phyloP scores from a whole-genome alignment of 805 yeast genomes.

The Cyberlindnera nakhonratchasimensis region DNA sequence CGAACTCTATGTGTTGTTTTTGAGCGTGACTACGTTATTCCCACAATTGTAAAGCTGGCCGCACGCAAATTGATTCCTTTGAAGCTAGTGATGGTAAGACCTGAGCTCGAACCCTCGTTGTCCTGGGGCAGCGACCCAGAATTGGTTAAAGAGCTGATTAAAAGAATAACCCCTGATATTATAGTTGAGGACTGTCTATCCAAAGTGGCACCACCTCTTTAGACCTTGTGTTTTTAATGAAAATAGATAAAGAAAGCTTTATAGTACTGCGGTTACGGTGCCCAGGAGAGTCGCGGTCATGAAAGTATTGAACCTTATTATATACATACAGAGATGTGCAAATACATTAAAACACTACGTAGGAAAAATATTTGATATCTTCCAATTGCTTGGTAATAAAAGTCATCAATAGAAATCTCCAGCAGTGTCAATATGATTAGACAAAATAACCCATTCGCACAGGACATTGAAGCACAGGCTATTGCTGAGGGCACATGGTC shows the following conservation, averaged over 20 bases:
- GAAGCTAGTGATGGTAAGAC: slow-evolving; percentile 36
- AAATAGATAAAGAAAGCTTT: background rate
- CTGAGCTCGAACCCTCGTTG: slow-evolving; percentile 48
- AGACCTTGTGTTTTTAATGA: background rate
- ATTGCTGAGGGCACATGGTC: slow-evolving; percentile 2
- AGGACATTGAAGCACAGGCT: slow-evolving; percentile 8
- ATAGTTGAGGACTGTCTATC: slow-evolving; percentile 50
- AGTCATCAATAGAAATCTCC: no score
- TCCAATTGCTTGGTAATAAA: no score
- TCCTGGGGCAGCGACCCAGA: slow-evolving; percentile 53
- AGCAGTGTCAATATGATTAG: no score
- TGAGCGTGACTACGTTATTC: slow-evolving; percentile 44
- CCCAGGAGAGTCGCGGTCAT: no score
- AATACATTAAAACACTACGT: no score
- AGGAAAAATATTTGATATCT: no score
- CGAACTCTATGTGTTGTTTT: slow-evolving; percentile 42
- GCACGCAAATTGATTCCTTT: slow-evolving; percentile 48
- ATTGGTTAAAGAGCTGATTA: slow-evolving; percentile 39
- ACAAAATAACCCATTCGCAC: slow-evolving; percentile 17
- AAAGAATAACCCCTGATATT: slow-evolving; percentile 43
- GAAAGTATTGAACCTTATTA: no score
- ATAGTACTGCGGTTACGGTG: background rate
- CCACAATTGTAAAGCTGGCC: slow-evolving; percentile 49
- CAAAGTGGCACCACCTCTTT: slow-evolving; percentile 49
- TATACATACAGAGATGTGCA: no score